Percentiles rank a stretch among this genome's conserved stretches.
phyloP scores from a whole-genome alignment of 768 basidiomycete species.

The Russula griseocarnosa region DNA sequence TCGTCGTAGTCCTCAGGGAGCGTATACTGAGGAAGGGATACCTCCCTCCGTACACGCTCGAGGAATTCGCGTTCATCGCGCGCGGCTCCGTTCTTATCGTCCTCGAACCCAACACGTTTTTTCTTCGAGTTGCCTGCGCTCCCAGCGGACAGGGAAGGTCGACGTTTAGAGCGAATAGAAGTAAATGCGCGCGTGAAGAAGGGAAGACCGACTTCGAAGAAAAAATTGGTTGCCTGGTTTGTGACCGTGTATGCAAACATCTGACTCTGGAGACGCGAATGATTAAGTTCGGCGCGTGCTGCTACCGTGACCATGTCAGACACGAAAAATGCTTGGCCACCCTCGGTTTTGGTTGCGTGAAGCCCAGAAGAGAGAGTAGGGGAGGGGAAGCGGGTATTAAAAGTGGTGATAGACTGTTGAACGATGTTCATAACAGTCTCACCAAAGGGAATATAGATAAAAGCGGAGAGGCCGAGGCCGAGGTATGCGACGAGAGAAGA shows the following conservation, averaged over 20 bases:
- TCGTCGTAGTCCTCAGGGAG: conserved; percentile 88
- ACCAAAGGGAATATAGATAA: conserved; percentile 93
- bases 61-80: conserved; percentile 70
- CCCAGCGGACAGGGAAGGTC: conserved; percentile 23
- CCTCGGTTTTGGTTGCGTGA: conserved; percentile 29
- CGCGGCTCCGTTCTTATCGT: conserved; percentile 53
- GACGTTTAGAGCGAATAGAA: conserved; percentile 40
- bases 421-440: conserved; percentile 69
- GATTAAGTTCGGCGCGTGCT: conserved; percentile 57
- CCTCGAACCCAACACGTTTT: conserved; percentile 72
- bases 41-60: conserved; percentile 71
- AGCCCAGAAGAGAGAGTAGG: conserved; percentile 24
- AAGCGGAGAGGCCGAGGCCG: conserved; percentile 86
- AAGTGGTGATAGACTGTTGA: conserved; percentile 31
- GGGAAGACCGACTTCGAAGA: conserved; percentile 79
- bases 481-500: conserved; percentile 91
- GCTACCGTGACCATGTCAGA: conserved; percentile 11
- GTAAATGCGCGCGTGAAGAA: conserved; percentile 61
- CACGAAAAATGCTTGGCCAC: conserved; percentile 9
- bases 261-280: conserved; percentile 75
- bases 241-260: conserved; percentile 93
- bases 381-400: neutral
- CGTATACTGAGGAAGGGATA: conserved; percentile 74
- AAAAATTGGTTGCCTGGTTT: conserved; percentile 75
- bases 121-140: conserved; percentile 39